phyloP scores from a whole-genome alignment of 139 green algal genomes.

The Volvox reticuliferus region DNA sequence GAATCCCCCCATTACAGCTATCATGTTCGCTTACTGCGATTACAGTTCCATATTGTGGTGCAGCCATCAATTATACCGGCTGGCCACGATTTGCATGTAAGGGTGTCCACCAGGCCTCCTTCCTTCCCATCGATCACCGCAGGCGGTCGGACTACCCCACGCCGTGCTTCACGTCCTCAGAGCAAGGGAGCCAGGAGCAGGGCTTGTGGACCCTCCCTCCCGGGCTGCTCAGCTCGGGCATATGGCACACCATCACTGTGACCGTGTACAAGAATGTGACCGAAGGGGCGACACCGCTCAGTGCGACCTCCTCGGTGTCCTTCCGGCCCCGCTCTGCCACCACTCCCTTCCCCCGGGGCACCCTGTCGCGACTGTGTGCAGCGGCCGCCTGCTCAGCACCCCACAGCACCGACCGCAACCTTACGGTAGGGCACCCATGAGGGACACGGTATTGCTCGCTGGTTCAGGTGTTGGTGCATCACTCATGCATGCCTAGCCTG shows the following conservation, averaged over 20 bases:
- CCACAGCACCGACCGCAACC: slow-evolving; percentile 11
- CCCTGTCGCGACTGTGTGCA: slow-evolving; percentile 10
- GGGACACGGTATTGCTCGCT: not conserved
- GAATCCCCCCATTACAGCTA: too few relatives aligned
- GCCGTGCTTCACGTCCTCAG: slow-evolving; percentile 26
- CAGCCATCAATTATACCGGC: too few relatives aligned
- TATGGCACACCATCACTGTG: slow-evolving; percentile 28
- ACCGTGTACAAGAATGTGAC: not conserved
- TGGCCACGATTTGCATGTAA: too few relatives aligned
- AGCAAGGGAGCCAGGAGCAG: not conserved
- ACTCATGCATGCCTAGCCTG: not conserved
- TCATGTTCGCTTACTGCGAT: too few relatives aligned
- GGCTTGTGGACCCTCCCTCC: slow-evolving; percentile 10
- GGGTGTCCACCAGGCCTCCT: too few relatives aligned
- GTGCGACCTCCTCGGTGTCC: not conserved
- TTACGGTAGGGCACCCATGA: not conserved
- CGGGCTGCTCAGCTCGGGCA: not conserved
- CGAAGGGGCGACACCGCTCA: not conserved
- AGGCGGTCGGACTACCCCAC: slow-evolving; percentile 31
- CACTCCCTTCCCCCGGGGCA: slow-evolving; percentile 2
- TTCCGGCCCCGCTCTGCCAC: slow-evolving; percentile 14
- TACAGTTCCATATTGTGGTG: too few relatives aligned
- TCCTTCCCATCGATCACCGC: not conserved
- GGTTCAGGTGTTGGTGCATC: not conserved
- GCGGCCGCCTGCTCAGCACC: not conserved